A percentile compares a stretch with the other conserved stretches of the same genome.
Evolutionary conservation across 2,329 filamentous ascomycete species (phyloP).

Genomic region (Metarhizium humberi): DNA sequence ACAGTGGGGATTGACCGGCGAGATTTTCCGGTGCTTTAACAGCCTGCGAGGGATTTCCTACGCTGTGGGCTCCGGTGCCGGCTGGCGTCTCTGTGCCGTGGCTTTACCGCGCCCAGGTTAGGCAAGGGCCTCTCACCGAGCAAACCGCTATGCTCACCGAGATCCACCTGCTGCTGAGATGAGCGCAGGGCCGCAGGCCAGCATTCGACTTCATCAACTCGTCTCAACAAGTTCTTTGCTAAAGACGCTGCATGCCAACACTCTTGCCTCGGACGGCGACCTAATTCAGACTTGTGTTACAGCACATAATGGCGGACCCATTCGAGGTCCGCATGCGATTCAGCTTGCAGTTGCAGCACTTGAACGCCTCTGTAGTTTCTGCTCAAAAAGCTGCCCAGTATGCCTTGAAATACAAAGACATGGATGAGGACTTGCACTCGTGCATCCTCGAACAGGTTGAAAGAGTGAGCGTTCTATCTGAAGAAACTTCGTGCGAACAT

Average conservation of each 20-base stretch:
- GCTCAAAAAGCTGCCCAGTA: conserved; percentile 90
- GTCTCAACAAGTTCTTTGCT: not conserved
- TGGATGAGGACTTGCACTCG: conserved; percentile 94
- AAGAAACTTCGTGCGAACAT: not conserved
- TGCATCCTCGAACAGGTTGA: conserved; percentile 96
- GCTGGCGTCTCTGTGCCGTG: not conserved
- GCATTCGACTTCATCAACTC: not conserved
- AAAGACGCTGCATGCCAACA: not conserved
- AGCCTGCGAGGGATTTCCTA: not conserved
- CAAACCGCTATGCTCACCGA: conserved; percentile 3
- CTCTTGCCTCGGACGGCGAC: not conserved
- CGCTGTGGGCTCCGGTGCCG: no score
- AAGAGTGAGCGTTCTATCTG: conserved; percentile 37
- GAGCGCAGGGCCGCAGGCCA: no score
- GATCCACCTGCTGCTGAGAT: not conserved
- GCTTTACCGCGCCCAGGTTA: conserved; percentile 2
- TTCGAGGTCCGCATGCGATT: conserved; percentile 99
- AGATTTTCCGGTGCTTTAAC: conserved; percentile 1
- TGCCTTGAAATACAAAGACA: conserved; percentile 85
- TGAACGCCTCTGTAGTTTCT: conserved; percentile 82
- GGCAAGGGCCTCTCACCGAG: conserved; percentile 5
- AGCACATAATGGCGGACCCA: conserved; percentile 56
- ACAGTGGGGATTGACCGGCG: not conserved
- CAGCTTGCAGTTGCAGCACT: conserved; percentile 77
- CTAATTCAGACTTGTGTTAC: not conserved